Conservation (phyloP, 306 rosid genomes). For the Begonia masoniana region DNA sequence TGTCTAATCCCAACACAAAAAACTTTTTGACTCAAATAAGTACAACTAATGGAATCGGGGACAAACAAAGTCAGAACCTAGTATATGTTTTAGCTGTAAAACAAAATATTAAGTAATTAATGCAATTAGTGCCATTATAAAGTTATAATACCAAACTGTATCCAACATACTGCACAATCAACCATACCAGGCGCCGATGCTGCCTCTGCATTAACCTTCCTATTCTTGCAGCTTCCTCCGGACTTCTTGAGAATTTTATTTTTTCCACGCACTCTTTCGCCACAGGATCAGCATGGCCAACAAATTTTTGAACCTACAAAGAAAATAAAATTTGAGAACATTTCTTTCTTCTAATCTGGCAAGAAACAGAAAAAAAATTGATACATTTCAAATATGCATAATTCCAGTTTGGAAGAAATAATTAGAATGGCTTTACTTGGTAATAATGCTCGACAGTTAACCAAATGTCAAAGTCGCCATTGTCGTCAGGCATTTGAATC, state of each 20-base stretch:
- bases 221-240: slow-evolving; percentile 78
- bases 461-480: slow-evolving; percentile 60
- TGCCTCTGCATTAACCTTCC: slow-evolving; percentile 80
- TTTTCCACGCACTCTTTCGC: slow-evolving; percentile 50
- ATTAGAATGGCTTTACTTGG: slow-evolving; percentile 36
- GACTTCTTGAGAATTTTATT: slow-evolving; percentile 70
- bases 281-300: slow-evolving; percentile 47
- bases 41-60: too few species aligned
- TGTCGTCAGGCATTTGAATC: slow-evolving; percentile 50
- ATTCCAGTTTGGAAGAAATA: too few species aligned
- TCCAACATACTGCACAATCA: slow-evolving; percentile 1
- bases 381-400: too few species aligned
- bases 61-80: too few species aligned
- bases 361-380: too few species aligned
- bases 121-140: background rate
- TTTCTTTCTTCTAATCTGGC: background rate
- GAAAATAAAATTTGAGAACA: slow-evolving; percentile 1
- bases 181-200: slow-evolving; percentile 55
- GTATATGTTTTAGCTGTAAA: too few species aligned
- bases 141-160: background rate
- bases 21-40: too few species aligned
- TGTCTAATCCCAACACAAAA: too few species aligned
- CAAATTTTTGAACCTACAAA: slow-evolving; percentile 64
- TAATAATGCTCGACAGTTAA: slow-evolving; percentile 84
- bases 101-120: too few species aligned